phyloP scores from a whole-genome alignment of 2,329 filamentous ascomycete species.

The Ophiosphaerella narmari region DNA sequence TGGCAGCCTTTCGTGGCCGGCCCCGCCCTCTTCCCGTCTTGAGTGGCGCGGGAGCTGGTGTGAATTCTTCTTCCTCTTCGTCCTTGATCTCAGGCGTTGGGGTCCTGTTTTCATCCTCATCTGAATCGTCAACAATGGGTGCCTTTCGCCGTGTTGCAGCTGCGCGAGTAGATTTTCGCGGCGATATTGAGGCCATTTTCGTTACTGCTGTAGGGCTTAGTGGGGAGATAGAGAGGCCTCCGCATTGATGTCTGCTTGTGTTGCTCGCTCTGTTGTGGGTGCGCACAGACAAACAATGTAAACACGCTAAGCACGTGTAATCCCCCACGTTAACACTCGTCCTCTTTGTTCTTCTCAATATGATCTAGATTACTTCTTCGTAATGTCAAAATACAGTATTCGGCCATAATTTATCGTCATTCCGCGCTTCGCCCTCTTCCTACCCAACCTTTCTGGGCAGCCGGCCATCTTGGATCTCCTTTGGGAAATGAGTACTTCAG shows the following conservation, averaged over 20 bases:
- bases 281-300: slow-evolving; percentile 25
- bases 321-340: slow-evolving; percentile 12
- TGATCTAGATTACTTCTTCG: no score
- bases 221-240: slow-evolving; percentile 8
- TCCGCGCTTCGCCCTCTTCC: not conserved
- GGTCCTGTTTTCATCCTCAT: slow-evolving; percentile 73
- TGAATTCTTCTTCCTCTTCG: slow-evolving; percentile 76
- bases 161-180: slow-evolving; percentile 63
- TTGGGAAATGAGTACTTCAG: slow-evolving; percentile 5
- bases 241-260: slow-evolving; percentile 10
- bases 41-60: slow-evolving; percentile 72
- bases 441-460: slow-evolving; percentile 11
- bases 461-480: slow-evolving; percentile 8
- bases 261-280: slow-evolving; percentile 16
- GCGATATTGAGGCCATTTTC: slow-evolving; percentile 47
- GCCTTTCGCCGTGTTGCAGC: slow-evolving; percentile 67
- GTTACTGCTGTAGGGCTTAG: slow-evolving; percentile 20
- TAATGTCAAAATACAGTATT: no score
- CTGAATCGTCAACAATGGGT: slow-evolving; percentile 73
- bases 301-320: slow-evolving; percentile 24
- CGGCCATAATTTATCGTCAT: no score
- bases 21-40: slow-evolving; percentile 61
- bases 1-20: slow-evolving; percentile 51
- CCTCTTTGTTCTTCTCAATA: not conserved
- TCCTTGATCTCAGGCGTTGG: slow-evolving; percentile 58